These are phyloP conservation scores for Calonectria montana DNA, from an alignment of 2,329 filamentous ascomycete species.

Conservation along the genomic window DNA sequence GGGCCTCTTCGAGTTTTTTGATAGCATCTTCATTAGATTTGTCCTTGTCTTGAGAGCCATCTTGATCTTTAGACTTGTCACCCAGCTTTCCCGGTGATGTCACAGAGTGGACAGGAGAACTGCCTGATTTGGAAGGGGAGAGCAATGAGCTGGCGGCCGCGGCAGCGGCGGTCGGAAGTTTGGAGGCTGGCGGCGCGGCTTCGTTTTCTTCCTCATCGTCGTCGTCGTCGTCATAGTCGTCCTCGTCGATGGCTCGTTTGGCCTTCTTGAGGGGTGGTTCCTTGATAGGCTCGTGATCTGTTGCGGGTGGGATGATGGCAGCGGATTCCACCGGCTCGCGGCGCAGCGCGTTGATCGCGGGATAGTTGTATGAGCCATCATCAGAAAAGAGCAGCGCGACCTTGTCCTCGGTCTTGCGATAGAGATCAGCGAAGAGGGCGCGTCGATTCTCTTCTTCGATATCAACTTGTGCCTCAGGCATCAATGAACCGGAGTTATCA, in stretches of 20 bases:
- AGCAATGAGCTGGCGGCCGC: constrained; percentile 69
- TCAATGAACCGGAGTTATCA: constrained; percentile 61
- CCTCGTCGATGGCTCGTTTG: constrained; percentile 83
- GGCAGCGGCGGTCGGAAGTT: constrained; percentile 61
- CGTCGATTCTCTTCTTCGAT: constrained; percentile 77
- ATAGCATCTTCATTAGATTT: constrained; percentile 88
- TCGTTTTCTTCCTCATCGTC: constrained; percentile 75
- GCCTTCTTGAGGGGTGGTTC: constrained; percentile 78
- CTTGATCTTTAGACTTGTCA: constrained; percentile 64
- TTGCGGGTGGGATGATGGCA: constrained; percentile 63
- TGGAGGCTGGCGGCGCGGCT: constrained; percentile 66
- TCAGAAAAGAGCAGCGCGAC: constrained; percentile 79
- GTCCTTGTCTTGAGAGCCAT: constrained; percentile 62
- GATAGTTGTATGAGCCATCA: constrained; percentile 63
- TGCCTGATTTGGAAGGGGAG: constrained; percentile 77
- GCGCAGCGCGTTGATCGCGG: constrained; percentile 65
- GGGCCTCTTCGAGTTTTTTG: constrained; percentile 92
- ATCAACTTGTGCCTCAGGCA: constrained; percentile 72
- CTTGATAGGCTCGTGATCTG: constrained; percentile 68
- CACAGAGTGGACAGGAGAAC: constrained; percentile 72
- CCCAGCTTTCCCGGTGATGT: constrained; percentile 69
- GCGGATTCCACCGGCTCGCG: constrained; percentile 52
- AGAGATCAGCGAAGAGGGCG: constrained; percentile 81
- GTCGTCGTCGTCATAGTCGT: constrained; percentile 88
- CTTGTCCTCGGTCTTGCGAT: constrained; percentile 80